Percentiles rank a stretch among this genome's conserved stretches.
phyloP scores from a whole-genome alignment of 116 monocot genomes.

The Trichopus zeylanicus region DNA sequence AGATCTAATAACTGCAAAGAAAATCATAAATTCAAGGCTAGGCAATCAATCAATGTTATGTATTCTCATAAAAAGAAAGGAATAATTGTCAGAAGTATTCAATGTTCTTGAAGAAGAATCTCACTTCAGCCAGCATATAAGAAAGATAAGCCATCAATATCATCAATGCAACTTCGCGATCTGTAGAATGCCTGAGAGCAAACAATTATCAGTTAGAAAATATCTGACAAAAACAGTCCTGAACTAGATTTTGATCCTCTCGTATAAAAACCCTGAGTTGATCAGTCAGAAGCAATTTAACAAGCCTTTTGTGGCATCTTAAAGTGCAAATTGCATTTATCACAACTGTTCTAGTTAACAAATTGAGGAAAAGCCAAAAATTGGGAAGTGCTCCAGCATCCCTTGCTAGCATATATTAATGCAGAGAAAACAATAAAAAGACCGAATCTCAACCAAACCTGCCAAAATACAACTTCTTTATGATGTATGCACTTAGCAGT shows the following conservation, averaged over 20 bases:
- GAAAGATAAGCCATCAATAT: conserved; percentile 31
- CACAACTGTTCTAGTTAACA: too few relatives aligned
- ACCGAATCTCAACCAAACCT: conserved; percentile 18
- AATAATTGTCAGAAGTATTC: conserved; percentile 1
- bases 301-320: too few relatives aligned
- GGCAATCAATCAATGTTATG: too few relatives aligned
- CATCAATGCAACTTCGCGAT: conserved; percentile 42
- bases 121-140: conserved; percentile 33
- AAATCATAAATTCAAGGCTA: too few relatives aligned
- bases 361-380: too few relatives aligned
- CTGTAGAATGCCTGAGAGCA: conserved; percentile 44
- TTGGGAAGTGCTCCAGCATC: too few relatives aligned
- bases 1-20: conserved; percentile 17
- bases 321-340: too few relatives aligned
- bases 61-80: neutral
- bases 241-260: too few relatives aligned
- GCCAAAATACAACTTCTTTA: conserved; percentile 36
- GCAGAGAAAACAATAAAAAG: neutral
- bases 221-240: too few relatives aligned
- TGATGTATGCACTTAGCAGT: conserved; percentile 26
- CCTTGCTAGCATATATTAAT: too few relatives aligned
- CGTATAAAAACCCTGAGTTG: too few relatives aligned
- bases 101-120: neutral
- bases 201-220: neutral
- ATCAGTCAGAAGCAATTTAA: too few relatives aligned